Evolutionary conservation across 208 protist genomes (phyloP).

Genomic region (Angomonas ambiguus): DNA sequence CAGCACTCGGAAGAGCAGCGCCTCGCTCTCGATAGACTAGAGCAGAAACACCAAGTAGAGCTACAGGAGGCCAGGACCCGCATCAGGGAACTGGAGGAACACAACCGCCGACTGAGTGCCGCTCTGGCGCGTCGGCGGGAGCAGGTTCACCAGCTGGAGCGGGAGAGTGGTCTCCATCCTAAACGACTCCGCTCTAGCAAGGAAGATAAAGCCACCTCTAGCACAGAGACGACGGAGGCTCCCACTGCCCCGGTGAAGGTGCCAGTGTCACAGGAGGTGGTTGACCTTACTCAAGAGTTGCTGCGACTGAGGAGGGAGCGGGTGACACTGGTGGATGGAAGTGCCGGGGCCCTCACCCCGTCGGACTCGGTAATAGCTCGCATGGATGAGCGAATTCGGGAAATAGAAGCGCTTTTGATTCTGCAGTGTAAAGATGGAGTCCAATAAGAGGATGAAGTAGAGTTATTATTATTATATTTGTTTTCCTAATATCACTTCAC

Average conservation of each 20-base stretch:
- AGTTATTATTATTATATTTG: constrained; percentile 7
- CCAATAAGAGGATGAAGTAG: not conserved
- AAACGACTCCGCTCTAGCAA: not conserved
- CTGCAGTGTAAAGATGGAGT: not conserved
- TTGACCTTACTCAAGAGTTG: constrained; percentile 29
- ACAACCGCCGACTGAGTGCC: constrained; percentile 45
- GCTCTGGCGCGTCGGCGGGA: constrained; percentile 58
- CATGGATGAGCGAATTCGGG: constrained; percentile 43
- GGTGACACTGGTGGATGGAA: constrained; percentile 41
- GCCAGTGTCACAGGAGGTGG: not conserved
- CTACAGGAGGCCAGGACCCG: constrained; percentile 23
- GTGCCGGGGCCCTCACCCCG: constrained; percentile 52
- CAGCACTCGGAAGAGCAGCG: constrained; percentile 47
- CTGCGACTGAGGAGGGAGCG: constrained; percentile 51
- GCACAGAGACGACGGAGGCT: not conserved
- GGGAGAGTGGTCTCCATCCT: not conserved
- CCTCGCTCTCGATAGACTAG: constrained; percentile 30
- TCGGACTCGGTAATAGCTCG: constrained; percentile 46
- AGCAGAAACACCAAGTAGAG: constrained; percentile 33
- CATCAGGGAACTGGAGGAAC: constrained; percentile 48
- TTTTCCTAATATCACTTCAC: constrained; percentile 8
- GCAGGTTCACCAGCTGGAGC: constrained; percentile 30
- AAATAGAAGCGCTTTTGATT: constrained; percentile 35
- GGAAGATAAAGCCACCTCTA: constrained; percentile 3
- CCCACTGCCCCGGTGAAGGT: not conserved